Conservation (phyloP, 2,329 filamentous ascomycete genomes). For the Beauveria asiatica region DNA sequence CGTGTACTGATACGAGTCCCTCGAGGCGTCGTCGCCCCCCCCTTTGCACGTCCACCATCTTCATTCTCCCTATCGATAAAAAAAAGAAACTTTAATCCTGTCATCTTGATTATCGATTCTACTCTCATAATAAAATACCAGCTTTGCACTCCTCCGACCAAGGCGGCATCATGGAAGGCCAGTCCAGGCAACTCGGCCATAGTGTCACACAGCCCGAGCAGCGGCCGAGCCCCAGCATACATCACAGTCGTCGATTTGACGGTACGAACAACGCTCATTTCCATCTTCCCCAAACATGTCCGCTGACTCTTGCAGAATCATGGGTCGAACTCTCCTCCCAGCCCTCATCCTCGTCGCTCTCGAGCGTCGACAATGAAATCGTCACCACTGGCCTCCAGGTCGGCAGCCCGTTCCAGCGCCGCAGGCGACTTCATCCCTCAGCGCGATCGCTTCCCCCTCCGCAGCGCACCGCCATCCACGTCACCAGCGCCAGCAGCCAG, state of each 20-base stretch:
- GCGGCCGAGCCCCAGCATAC: conserved; percentile 23
- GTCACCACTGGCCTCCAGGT: conserved; percentile 81
- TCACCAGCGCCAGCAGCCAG: conserved; percentile 60
- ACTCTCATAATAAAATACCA: conserved; percentile 4
- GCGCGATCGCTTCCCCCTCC: conserved; percentile 26
- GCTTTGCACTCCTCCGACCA: neutral
- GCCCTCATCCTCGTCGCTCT: conserved; percentile 87
- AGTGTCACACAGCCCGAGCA: conserved; percentile 19
- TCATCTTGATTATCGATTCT: neutral
- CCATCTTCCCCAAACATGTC: conserved; percentile 1
- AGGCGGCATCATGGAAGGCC: conserved; percentile 19
- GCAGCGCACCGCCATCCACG: conserved; percentile 32
- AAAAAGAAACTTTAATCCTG: neutral
- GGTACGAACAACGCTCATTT: conserved; percentile 23
- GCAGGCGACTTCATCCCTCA: conserved; percentile 40
- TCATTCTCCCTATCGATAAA: conserved; percentile 1
- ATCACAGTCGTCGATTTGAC: conserved; percentile 27
- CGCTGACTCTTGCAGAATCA: conserved; percentile 56
- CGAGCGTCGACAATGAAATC: conserved; percentile 78
- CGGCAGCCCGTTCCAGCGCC: conserved; percentile 53
- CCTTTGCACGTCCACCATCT: neutral
- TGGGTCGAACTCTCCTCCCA: conserved; percentile 94
- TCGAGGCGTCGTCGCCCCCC: conserved; percentile 5
- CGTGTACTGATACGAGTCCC: neutral
- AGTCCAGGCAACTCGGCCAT: conserved; percentile 19